Evolutionary conservation across 1,284 basidiomycete species (phyloP), one percentile per base, ranked within the genome.

Genomic region (Ganoderma sp.): DNA sequence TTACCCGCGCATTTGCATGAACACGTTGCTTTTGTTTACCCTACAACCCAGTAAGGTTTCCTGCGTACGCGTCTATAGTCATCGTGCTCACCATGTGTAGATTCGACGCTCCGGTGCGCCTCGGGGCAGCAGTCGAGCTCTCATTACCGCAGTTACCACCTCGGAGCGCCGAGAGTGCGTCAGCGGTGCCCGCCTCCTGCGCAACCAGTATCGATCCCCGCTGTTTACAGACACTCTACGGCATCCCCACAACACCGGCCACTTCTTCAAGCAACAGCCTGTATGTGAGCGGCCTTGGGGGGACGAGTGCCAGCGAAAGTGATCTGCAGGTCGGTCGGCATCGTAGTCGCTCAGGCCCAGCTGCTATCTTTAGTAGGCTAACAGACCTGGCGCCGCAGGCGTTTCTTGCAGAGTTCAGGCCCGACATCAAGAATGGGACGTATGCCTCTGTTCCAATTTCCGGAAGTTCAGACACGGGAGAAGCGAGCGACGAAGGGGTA

Each of bases 191-290:
- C n/a, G 12, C 65, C 1, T 56, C 63, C 17, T 70, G 69, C 32
- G 64, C 19, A 17, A 25, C 56, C 12, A 48, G 17, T 1, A 82
- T 88, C 59, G 87, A 86, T 0, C 86, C 86, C 10, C 74, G 82
- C 0, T 90, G 87, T 73, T 76, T 90, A 61, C 76, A 82, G 60
- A 79, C 80, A 4, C 71, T 88, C 43, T 89, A 89, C 75, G 86
- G 84, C 15, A 78, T 78, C 14, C 71, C 71, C 5, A 87, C 87
- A 65, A 79, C 80, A 0, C 85, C 85, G 2, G 71, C 74, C 3
- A 79, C 83, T 4, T 80, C 82, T 0, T 73, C 69, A 19, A 76
- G 70, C 37, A 88, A 86, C 74, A 82, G 78, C 43, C 78, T 89
- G 39, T 87, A 85, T 61, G 81, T 88, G 60, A 83, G 83, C 28